These are phyloP conservation scores for Candida mattraensis DNA, from an alignment of 805 yeast species.

Conservation along the genomic window DNA sequence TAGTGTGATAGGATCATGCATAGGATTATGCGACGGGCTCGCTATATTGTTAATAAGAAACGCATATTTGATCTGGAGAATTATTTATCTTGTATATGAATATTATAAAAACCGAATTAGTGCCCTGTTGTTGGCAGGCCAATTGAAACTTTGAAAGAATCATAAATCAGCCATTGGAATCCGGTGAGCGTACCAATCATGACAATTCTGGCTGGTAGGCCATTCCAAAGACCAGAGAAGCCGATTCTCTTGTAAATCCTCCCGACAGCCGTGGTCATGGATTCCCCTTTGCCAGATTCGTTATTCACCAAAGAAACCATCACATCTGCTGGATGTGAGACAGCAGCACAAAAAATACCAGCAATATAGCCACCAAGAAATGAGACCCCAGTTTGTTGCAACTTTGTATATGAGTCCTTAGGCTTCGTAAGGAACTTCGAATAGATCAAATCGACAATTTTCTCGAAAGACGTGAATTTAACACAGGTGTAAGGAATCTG, in stretches of 20 bases:
- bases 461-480: constrained; percentile 93
- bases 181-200: constrained; percentile 98
- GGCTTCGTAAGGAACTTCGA: constrained; percentile 61
- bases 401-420: constrained; percentile 64
- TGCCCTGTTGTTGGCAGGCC: constrained; percentile 94
- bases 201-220: constrained; percentile 87
- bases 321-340: constrained; percentile 98
- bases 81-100: not conserved
- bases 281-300: constrained; percentile 63
- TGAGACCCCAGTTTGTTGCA: constrained; percentile 91
- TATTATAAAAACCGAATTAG: too few relatives aligned
- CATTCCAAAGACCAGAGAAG: constrained; percentile 91
- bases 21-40: constrained; percentile 3
- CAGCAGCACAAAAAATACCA: constrained; percentile 93
- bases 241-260: constrained; percentile 85
- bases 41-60: not conserved
- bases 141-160: constrained; percentile 89
- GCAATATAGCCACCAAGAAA: constrained; percentile 96
- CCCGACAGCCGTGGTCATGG: constrained; percentile 61
- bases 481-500: constrained; percentile 99
- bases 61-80: not conserved
- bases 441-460: constrained; percentile 81
- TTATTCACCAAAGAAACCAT: constrained; percentile 92
- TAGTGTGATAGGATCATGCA: too few relatives aligned
- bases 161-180: constrained; percentile 95